Evolutionary conservation across 495 filamentous ascomycete species (phyloP).

Genomic region (Geoglossum glabrum): DNA sequence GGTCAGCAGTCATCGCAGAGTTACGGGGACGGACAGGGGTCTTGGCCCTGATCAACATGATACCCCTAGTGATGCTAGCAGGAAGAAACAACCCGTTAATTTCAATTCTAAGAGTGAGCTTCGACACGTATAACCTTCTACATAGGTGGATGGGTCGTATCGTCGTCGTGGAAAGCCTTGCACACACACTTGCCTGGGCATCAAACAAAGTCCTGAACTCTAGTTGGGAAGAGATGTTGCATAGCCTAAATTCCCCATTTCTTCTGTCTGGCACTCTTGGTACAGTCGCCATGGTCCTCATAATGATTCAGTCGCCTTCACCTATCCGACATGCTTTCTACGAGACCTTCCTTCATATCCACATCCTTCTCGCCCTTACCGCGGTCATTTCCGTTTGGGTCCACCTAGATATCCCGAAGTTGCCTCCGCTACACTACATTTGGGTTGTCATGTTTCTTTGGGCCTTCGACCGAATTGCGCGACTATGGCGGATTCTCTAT

Average conservation of each 20-base stretch:
- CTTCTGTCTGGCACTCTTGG: conserved; percentile 23
- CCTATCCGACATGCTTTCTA: conserved; percentile 85
- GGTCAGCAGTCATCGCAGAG: conserved; percentile 29
- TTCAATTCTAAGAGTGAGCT: conserved; percentile 53
- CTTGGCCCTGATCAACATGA: conserved; percentile 59
- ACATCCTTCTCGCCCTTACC: conserved; percentile 42
- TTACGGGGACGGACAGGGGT: conserved; percentile 58
- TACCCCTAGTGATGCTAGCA: conserved; percentile 48
- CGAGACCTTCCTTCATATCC: conserved; percentile 73
- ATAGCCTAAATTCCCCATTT: not conserved
- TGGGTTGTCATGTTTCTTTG: conserved; percentile 50
- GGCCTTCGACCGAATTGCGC: conserved; percentile 50
- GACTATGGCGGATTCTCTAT: conserved; percentile 47
- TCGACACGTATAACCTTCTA: conserved; percentile 89
- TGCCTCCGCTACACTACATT: conserved; percentile 46
- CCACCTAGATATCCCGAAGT: conserved; percentile 25
- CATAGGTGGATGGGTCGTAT: conserved; percentile 92
- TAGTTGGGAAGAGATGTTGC: not conserved
- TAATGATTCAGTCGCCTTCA: conserved; percentile 47
- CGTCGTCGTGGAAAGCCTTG: conserved; percentile 52
- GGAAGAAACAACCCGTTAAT: conserved; percentile 55
- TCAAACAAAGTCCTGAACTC: not conserved
- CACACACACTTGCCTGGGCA: conserved; percentile 53
- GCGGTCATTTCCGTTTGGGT: conserved; percentile 9
- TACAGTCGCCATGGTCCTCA: conserved; percentile 33